A percentile compares a stretch with the other conserved stretches of the same genome.
Evolutionary conservation across 1,284 basidiomycete species (phyloP).

Genomic region (Sanghuangporus sanghuang): DNA sequence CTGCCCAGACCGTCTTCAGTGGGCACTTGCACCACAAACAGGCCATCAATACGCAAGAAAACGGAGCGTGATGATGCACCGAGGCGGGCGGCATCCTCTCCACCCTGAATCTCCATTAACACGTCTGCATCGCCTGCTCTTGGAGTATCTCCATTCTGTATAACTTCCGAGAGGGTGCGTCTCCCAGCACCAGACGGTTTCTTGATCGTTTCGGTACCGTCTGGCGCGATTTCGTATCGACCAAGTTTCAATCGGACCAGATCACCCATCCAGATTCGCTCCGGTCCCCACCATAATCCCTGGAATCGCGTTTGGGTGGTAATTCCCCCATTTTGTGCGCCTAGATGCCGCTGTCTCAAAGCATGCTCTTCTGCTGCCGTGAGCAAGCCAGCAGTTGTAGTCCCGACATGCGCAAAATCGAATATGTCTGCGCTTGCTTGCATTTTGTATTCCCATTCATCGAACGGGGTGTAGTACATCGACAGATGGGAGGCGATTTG

Average conservation of each 20-base stretch:
- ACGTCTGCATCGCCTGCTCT: conserved; percentile 34
- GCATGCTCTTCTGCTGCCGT: conserved; percentile 8
- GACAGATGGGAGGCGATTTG: conserved; percentile 59
- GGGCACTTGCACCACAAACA: conserved; percentile 52
- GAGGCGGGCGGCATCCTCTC: conserved; percentile 29
- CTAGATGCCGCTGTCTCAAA: conserved; percentile 4
- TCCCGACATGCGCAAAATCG: conserved; percentile 18
- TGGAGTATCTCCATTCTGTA: neutral
- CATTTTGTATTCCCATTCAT: conserved; percentile 62
- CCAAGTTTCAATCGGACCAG: conserved; percentile 74
- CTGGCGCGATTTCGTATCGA: conserved; percentile 57
- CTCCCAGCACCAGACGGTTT: conserved; percentile 48
- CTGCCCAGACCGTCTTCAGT: conserved; percentile 33
- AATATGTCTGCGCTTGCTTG: conserved; percentile 8
- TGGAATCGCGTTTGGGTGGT: conserved; percentile 56
- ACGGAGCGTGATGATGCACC: conserved; percentile 58
- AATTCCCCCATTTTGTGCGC: conserved; percentile 17
- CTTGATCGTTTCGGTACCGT: conserved; percentile 50
- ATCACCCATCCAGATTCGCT: conserved; percentile 85
- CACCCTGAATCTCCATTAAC: conserved; percentile 17
- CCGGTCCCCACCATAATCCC: conserved; percentile 84
- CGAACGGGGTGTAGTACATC: conserved; percentile 61
- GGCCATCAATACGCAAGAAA: conserved; percentile 59
- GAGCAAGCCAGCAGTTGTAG: conserved; percentile 22
- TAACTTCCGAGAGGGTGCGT: neutral